phyloP scores from a whole-genome alignment of 768 basidiomycete species.

The Phaeolepiota aurea region DNA sequence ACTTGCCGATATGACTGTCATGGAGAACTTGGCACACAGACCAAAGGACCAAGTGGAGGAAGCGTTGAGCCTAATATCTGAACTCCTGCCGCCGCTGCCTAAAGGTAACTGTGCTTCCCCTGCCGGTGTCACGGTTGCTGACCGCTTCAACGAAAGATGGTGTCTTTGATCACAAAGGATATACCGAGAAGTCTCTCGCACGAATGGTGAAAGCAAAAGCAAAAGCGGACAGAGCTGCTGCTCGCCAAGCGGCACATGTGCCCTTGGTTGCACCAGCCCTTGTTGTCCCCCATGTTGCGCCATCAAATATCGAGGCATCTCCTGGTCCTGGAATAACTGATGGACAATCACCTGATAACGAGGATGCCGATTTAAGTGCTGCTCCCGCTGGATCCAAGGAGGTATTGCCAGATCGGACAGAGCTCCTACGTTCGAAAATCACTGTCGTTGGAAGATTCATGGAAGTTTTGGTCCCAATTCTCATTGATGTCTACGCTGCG shows the following conservation, averaged over 20 bases:
- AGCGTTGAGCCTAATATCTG: constrained; percentile 79
- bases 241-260: constrained; percentile 43
- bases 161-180: constrained; percentile 87
- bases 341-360: constrained; percentile 28
- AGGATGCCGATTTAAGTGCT: constrained; percentile 27
- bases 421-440: constrained; percentile 66
- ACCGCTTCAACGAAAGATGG: constrained; percentile 78
- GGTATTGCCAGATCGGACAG: constrained; percentile 48
- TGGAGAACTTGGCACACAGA: constrained; percentile 93
- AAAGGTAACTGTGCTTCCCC: constrained; percentile 82
- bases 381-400: constrained; percentile 26
- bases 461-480: constrained; percentile 82
- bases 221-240: constrained; percentile 72
- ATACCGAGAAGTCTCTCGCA: constrained; percentile 78
- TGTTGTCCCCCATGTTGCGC: constrained; percentile 14
- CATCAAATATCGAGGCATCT: constrained; percentile 18
- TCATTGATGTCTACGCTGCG: constrained; percentile 99
- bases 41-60: constrained; percentile 98
- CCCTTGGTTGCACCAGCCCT: constrained; percentile 13
- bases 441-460: constrained; percentile 80
- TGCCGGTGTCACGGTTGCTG: no score
- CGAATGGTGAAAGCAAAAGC: constrained; percentile 75
- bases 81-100: constrained; percentile 87
- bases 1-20: constrained; percentile 92
- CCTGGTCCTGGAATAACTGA: constrained; percentile 16